These are phyloP conservation scores for Ceratocystis destructans DNA, from an alignment of 2,329 filamentous ascomycete genomes.

Conservation along the genomic window DNA sequence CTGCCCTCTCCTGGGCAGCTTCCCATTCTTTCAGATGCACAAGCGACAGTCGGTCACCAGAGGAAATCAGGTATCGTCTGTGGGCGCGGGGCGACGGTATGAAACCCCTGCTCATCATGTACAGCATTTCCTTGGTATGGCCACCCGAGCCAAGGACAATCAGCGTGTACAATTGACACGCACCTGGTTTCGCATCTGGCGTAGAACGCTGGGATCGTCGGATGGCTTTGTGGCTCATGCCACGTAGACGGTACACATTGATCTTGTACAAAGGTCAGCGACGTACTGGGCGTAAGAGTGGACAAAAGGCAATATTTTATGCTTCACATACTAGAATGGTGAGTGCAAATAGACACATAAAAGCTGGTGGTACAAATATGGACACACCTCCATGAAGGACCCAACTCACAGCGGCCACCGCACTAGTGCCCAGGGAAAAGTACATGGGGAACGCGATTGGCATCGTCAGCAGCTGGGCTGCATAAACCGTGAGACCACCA, in stretches of 20 bases:
- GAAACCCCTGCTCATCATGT: constrained; percentile 55
- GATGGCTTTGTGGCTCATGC: background rate
- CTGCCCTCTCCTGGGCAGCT: background rate
- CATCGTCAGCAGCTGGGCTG: constrained; percentile 10
- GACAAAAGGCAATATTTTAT: background rate
- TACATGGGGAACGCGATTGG: constrained; percentile 11
- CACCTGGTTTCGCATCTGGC: background rate
- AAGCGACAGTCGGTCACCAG: constrained; percentile 42
- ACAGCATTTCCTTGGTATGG: constrained; percentile 88
- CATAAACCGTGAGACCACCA: constrained; percentile 9
- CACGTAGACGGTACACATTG: constrained; percentile 9
- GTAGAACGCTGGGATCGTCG: background rate
- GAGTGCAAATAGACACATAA: background rate
- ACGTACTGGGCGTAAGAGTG: background rate
- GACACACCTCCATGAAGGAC: constrained; percentile 2
- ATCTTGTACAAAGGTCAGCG: background rate
- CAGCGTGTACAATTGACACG: constrained; percentile 14
- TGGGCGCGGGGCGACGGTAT: constrained; percentile 50
- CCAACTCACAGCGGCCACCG: constrained; percentile 3
- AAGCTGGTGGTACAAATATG: background rate
- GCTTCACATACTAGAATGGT: constrained; percentile 8
- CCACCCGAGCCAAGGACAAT: constrained; percentile 76
- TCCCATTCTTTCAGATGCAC: constrained; percentile 47
- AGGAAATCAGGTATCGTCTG: constrained; percentile 15
- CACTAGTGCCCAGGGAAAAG: constrained; percentile 1